Evolutionary conservation across 306 rosid genomes (phyloP), one percentile per base, ranked within the genome.

Genomic region (Albizia julibrissin): DNA sequence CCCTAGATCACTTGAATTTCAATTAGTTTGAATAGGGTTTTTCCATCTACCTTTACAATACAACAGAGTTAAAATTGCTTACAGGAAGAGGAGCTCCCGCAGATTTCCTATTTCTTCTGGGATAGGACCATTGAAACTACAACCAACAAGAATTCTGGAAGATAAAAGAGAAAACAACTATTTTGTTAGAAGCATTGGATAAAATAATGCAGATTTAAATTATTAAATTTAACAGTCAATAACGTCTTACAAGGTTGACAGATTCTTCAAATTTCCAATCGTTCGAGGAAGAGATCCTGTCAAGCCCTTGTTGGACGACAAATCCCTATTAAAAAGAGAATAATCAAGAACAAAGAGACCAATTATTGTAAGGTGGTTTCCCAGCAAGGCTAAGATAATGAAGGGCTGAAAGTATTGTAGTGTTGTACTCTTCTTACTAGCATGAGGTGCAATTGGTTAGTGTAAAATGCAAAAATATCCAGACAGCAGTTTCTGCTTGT

Each of bases 121-220:
- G 86, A 91, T 90, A 40, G 46, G 78, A 31, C 97, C 97, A 31
- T 4, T 75, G 85, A 92, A 92, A 72, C 84, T 47, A 70, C 97
- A 92, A n/a, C 87, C 90, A 66, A 88, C 87, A 43, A 92, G 85
- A 76, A 87, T 86, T 86, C 94, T 92, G 83, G 59, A 61, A 77
- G 9, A 71, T 33, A 87, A 62, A 83, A 34, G 76, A 78, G 19
- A 70, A 66, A 50, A 26, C 16, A 77, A 54, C 40, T 42, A 46
- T 6, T 71, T 42, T 54, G 47, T 85, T 44, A 85, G 85, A 69
- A 77, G 34, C 56, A 14, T 43, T 61, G 26, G 59, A 69, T 78
- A 58, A 47, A 76, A 42, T 8, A 43, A 66, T 34, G 40, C 49
- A 46, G 34, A 78, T 77, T 52, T 46, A 64, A 22, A 54, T 39